Conservation (phyloP, 192 early-diverging fungal genomes). For the Backusella parvicylindrica region DNA sequence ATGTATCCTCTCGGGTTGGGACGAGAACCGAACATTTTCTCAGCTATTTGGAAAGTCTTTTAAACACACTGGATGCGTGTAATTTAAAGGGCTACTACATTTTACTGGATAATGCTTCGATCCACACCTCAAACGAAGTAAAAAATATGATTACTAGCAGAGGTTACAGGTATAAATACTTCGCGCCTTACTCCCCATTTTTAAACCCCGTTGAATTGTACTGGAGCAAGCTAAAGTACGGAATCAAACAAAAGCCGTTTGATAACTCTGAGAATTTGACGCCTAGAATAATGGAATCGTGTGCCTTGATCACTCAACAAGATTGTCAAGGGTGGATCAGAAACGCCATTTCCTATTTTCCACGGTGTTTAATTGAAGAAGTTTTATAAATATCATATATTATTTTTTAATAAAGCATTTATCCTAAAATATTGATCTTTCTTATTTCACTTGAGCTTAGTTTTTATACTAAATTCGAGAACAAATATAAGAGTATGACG, state of each 20-base stretch:
- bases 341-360: not conserved
- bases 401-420: not conserved
- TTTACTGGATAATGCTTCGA: constrained; percentile 14
- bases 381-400: not conserved
- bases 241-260: not conserved
- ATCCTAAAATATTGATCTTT: not conserved
- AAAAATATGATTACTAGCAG: not conserved
- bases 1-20: not conserved
- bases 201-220: not conserved
- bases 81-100: not conserved
- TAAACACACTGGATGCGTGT: not conserved
- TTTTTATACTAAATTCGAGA: too few relatives aligned
- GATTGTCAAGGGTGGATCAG: not conserved
- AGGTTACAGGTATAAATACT: not conserved
- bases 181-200: not conserved
- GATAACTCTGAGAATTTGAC: not conserved
- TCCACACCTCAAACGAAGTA: not conserved
- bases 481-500: too few relatives aligned
- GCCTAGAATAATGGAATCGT: not conserved
- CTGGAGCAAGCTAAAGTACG: not conserved
- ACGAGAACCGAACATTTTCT: constrained; percentile 18
- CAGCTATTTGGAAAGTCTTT: not conserved
- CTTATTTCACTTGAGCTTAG: too few relatives aligned
- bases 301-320: not conserved
- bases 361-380: not conserved